Evolutionary conservation across 768 basidiomycete genomes (phyloP).

Genomic region (Glaciozyma martinii): DNA sequence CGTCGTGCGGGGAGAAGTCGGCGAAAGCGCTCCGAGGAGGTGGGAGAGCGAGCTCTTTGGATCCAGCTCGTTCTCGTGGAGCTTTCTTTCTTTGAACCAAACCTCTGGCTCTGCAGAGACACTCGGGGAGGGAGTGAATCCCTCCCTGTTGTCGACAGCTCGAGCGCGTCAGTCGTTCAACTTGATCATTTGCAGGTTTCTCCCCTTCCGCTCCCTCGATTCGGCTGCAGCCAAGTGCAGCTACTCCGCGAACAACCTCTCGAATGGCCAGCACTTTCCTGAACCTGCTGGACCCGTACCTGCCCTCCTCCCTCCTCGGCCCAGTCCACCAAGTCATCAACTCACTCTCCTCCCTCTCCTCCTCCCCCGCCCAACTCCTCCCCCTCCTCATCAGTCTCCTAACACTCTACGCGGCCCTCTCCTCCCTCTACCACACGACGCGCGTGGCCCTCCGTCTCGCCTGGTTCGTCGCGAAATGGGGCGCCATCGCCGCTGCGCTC

Average conservation of each 20-base stretch:
- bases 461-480: slow-evolving; percentile 26
- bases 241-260: background rate
- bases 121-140: too few species aligned
- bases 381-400: slow-evolving; percentile 26
- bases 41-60: background rate
- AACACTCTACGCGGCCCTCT: slow-evolving; percentile 24
- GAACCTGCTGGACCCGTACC: background rate
- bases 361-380: slow-evolving; percentile 21
- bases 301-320: slow-evolving; percentile 15
- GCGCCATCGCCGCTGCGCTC: slow-evolving; percentile 10
- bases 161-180: background rate
- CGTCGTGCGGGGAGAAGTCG: background rate
- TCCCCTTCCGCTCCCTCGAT: background rate
- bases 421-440: slow-evolving; percentile 17
- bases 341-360: slow-evolving; percentile 3
- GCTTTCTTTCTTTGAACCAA: too few species aligned
- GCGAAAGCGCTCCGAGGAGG: background rate
- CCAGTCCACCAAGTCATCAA: slow-evolving; percentile 16
- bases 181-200: too few species aligned
- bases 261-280: background rate
- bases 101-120: too few species aligned
- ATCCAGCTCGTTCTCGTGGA: background rate
- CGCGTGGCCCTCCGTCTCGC: slow-evolving; percentile 18
- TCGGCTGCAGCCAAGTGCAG: background rate
- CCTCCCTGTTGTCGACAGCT: background rate